A percentile compares a stretch with the other conserved stretches of the same genome.
phyloP scores from a whole-genome alignment of 2,329 filamentous ascomycete species.

The Ramularia endophylla region DNA sequence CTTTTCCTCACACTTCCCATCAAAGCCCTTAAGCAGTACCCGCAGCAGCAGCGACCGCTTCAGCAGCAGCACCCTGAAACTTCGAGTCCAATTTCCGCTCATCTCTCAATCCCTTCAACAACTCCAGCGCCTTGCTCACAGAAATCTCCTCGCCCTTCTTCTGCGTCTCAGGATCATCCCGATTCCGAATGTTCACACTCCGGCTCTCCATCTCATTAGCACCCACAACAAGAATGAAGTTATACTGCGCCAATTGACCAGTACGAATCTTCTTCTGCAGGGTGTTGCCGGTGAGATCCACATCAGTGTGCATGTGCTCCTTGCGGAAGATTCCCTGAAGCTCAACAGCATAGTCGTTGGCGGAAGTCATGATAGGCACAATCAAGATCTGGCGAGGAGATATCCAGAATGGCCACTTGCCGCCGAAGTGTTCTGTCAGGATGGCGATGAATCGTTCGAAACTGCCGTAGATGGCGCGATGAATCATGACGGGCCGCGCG shows the following conservation, averaged over 20 bases:
- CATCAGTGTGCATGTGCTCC: conserved; percentile 63
- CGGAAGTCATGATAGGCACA: conserved; percentile 68
- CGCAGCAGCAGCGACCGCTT: conserved; percentile 22
- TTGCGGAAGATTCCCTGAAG: conserved; percentile 61
- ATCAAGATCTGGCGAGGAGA: conserved; percentile 76
- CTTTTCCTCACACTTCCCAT: no score
- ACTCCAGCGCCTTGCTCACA: conserved; percentile 52
- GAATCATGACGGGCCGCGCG: conserved; percentile 78
- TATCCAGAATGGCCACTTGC: conserved; percentile 87
- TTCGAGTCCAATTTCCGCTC: conserved; percentile 31
- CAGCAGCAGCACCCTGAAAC: no score
- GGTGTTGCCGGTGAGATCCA: conserved; percentile 69
- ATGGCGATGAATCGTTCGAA: conserved; percentile 67
- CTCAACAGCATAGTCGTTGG: conserved; percentile 68
- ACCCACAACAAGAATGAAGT: conserved; percentile 71
- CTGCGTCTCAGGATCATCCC: conserved; percentile 57
- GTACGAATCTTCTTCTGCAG: conserved; percentile 86
- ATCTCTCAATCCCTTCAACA: conserved; percentile 44
- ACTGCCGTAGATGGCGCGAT: conserved; percentile 71
- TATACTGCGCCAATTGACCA: conserved; percentile 74
- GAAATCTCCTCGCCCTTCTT: conserved; percentile 57
- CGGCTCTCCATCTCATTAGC: conserved; percentile 55
- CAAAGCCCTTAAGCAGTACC: no score
- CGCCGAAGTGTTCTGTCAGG: conserved; percentile 75
- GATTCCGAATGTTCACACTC: conserved; percentile 59